Evolutionary conservation across 2,329 filamentous ascomycete genomes (phyloP).

Genomic region (Teratosphaeria pseudoeucalypti): DNA sequence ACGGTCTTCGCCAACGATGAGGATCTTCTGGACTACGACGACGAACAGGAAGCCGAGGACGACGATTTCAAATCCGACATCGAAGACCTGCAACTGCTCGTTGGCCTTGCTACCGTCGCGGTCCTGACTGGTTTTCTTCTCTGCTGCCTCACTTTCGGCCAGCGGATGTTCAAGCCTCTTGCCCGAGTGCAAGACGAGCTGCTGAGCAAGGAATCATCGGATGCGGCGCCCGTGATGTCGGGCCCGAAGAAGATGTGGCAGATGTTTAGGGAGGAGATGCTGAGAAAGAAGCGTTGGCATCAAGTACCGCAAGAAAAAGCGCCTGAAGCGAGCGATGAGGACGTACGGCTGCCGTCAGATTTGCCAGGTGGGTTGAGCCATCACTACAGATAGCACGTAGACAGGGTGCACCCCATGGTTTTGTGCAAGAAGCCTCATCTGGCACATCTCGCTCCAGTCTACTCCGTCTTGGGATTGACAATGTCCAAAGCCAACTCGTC

Average conservation of each 20-base stretch:
- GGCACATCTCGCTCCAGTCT: neutral
- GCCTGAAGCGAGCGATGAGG: neutral
- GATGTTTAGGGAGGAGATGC: neutral
- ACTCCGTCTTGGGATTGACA: conserved; percentile 9
- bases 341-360: neutral
- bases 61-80: neutral
- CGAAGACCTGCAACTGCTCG: conserved; percentile 1
- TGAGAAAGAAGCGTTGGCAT: neutral
- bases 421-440: neutral
- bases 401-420: neutral
- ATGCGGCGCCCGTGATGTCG: neutral
- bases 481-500: conserved; percentile 9
- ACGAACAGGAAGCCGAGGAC: neutral
- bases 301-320: neutral
- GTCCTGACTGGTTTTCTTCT: neutral
- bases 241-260: neutral
- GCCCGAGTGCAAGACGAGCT: neutral
- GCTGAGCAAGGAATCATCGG: neutral
- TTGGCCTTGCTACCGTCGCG: neutral
- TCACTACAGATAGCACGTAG: neutral
- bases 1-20: neutral
- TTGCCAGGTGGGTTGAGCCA: neutral
- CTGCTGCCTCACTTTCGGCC: neutral
- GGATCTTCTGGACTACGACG: neutral
- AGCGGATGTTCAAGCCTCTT: neutral